Conservation (phyloP, 345 rosid species). For the Orychophragmus violaceus region DNA sequence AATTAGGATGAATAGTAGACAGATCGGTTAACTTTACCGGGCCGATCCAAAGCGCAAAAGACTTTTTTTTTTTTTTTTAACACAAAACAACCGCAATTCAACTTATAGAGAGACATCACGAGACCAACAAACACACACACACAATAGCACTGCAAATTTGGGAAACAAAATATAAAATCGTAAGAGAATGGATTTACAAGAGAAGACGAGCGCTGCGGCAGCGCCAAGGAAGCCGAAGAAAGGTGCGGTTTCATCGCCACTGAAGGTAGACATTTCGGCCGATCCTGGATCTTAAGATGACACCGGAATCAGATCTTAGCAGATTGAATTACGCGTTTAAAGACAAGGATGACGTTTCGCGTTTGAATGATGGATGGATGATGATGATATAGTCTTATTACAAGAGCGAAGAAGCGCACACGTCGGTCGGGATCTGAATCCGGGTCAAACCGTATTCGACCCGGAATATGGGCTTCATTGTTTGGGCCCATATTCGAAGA, state of each 20-base stretch:
- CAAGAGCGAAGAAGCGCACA: conserved; percentile 25
- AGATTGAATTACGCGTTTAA: background rate
- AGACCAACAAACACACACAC: background rate
- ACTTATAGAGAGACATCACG: background rate
- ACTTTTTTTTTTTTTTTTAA: too few species aligned
- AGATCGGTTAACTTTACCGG: conserved; percentile 2
- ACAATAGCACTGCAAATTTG: background rate
- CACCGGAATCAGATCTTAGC: conserved; percentile 2
- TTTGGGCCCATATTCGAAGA: conserved; percentile 21
- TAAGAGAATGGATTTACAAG: conserved; percentile 17
- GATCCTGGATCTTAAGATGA: conserved; percentile 27
- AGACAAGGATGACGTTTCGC: conserved; percentile 1
- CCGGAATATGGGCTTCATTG: background rate
- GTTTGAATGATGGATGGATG: background rate
- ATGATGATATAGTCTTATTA: background rate
- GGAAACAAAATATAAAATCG: background rate
- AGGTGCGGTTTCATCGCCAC: conserved; percentile 39
- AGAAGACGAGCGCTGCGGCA: conserved; percentile 36
- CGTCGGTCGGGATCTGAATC: conserved; percentile 21
- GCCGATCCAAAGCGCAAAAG: background rate
- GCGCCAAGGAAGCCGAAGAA: conserved; percentile 42
- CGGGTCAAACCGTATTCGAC: conserved; percentile 10
- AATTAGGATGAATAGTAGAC: background rate
- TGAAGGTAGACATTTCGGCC: conserved; percentile 28
- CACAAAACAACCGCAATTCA: background rate